Conservation (phyloP, 1,139 yeast species). For the Hemisphaericaspora subhashii region DNA sequence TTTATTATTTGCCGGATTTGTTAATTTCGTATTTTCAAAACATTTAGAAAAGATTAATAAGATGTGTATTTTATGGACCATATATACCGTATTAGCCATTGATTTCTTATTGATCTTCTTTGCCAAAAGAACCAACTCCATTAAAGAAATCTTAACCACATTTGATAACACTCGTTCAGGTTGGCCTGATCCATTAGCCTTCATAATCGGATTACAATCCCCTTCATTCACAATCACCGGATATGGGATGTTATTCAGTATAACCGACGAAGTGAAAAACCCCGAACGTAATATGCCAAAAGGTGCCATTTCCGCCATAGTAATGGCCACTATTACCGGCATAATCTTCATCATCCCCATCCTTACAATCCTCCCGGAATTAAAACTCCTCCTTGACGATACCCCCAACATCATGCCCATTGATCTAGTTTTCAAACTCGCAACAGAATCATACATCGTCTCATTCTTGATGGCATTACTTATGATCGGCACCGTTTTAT, state of each 20-base stretch:
- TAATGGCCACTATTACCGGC: conserved; percentile 66
- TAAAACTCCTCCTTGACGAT: conserved; percentile 53
- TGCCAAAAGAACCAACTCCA: conserved; percentile 59
- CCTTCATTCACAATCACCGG: conserved; percentile 80
- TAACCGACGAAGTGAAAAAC: conserved; percentile 77
- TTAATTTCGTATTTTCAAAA: conserved; percentile 60
- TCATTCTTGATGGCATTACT: conserved; percentile 67
- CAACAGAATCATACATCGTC: conserved; percentile 67
- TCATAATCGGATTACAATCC: conserved; percentile 73
- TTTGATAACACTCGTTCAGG: conserved; percentile 74
- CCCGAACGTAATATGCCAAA: conserved; percentile 79
- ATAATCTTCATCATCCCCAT: conserved; percentile 71
- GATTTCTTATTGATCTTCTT: conserved; percentile 62
- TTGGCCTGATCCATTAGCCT: conserved; percentile 67
- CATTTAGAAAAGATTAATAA: conserved; percentile 63
- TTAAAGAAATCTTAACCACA: conserved; percentile 60
- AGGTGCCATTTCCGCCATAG: conserved; percentile 67
- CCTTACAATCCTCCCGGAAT: conserved; percentile 68
- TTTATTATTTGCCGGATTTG: conserved; percentile 58
- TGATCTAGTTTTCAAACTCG: conserved; percentile 64
- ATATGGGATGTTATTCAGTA: conserved; percentile 77
- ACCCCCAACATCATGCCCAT: conserved; percentile 67
- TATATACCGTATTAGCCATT: conserved; percentile 68
- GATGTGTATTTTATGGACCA: conserved; percentile 70
- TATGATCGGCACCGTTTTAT: conserved; percentile 68